Percentiles rank a stretch among this genome's conserved stretches.
Evolutionary conservation across 305 asterid species (phyloP).

Genomic region (Solanum hybrid): DNA sequence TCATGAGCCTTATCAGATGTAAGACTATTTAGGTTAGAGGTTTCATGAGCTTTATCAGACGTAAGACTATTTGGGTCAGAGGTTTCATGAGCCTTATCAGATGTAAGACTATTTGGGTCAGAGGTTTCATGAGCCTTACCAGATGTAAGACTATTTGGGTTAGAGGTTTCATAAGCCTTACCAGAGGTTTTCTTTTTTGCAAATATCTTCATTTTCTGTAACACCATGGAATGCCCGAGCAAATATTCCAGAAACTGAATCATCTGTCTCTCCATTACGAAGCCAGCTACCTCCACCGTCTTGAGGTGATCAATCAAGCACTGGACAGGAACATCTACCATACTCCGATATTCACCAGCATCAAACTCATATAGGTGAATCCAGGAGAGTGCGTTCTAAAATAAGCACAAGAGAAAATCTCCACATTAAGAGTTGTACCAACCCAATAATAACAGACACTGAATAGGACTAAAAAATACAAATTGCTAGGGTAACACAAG

Average conservation of each 20-base stretch:
- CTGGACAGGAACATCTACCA: background rate
- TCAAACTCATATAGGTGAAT: background rate
- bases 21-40: background rate
- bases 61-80: background rate
- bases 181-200: background rate
- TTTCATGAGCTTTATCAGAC: background rate
- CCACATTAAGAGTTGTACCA: background rate
- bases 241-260: background rate
- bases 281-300: background rate
- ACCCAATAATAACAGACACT: background rate
- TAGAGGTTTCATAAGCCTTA: background rate
- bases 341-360: background rate
- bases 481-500: background rate
- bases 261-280: background rate
- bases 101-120: background rate
- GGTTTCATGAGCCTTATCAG: background rate
- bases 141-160: background rate
- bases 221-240: background rate
- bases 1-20: background rate
- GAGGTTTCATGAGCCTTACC: background rate
- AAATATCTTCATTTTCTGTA: background rate
- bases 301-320: conserved; percentile 1
- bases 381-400: background rate
- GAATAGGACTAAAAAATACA: background rate
- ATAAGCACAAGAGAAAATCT: background rate